Conservation (phyloP, 345 rosid species). For the Dovyalis caffra region DNA sequence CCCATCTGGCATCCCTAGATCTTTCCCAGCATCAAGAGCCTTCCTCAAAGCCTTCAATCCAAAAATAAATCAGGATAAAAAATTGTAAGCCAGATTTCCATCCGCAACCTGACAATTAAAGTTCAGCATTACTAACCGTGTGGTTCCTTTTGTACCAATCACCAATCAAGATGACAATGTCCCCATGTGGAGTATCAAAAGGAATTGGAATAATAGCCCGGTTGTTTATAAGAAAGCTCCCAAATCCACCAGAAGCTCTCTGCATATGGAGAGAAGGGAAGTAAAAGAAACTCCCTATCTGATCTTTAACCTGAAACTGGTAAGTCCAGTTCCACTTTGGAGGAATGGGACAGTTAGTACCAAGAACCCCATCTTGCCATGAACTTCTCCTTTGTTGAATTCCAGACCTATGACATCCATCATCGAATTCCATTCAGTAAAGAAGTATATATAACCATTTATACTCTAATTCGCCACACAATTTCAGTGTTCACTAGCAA, state of each 20-base stretch:
- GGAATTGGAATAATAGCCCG: conserved; percentile 77
- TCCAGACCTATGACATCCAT: conserved; percentile 59
- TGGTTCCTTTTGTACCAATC: conserved; percentile 97
- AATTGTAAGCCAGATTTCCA: background rate
- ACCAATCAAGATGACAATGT: conserved; percentile 74
- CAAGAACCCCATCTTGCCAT: conserved; percentile 97
- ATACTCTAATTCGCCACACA: background rate
- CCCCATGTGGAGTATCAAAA: conserved; percentile 74
- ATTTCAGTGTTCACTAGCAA: background rate
- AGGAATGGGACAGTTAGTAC: conserved; percentile 97
- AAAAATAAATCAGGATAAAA: conserved; percentile 8
- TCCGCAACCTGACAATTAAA: background rate
- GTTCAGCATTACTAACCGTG: conserved; percentile 57
- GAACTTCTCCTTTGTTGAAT: conserved; percentile 92
- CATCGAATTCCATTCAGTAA: conserved; percentile 3
- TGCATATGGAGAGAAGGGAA: conserved; percentile 97
- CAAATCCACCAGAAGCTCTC: conserved; percentile 92
- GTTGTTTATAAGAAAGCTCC: conserved; percentile 79
- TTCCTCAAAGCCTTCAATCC: conserved; percentile 78
- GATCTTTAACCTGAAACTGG: conserved; percentile 98
- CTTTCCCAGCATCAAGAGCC: conserved; percentile 86
- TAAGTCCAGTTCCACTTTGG: conserved; percentile 99
- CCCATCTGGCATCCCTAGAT: conserved; percentile 92
- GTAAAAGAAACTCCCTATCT: conserved; percentile 96
- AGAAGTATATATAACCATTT: background rate